Evolutionary conservation across 768 basidiomycete genomes (phyloP).

Genomic region (Tephrocybe sp.): DNA sequence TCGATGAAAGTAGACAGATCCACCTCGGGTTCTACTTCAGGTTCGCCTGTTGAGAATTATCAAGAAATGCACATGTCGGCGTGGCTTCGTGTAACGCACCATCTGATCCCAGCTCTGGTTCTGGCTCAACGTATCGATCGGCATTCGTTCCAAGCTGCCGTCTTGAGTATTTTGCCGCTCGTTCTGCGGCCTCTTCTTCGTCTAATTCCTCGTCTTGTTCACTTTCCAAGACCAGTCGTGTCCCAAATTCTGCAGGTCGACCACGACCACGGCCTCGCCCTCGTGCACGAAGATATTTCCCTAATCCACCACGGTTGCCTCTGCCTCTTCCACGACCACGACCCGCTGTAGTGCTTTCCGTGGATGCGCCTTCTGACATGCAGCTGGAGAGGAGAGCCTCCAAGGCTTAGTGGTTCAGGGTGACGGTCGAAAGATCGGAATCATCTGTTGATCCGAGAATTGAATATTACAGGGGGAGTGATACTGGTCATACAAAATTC

Average conservation of each 20-base stretch:
- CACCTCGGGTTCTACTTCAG: constrained; percentile 65
- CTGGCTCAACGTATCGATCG: constrained; percentile 72
- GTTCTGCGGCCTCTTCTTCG: constrained; percentile 49
- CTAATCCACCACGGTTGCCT: constrained; percentile 18
- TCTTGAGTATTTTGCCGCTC: constrained; percentile 48
- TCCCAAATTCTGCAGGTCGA: constrained; percentile 37
- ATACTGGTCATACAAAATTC: too few species aligned
- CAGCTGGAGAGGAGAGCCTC: too few species aligned
- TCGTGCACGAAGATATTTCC: constrained; percentile 17
- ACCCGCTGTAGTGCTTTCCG: not conserved
- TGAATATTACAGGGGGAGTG: too few species aligned
- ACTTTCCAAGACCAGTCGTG: constrained; percentile 23
- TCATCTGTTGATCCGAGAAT: not conserved
- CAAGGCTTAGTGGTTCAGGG: too few species aligned
- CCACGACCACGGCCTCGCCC: constrained; percentile 41
- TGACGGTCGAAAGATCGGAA: too few species aligned
- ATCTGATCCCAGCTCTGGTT: constrained; percentile 67
- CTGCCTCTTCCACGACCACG: constrained; percentile 15
- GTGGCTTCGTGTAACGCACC: constrained; percentile 40
- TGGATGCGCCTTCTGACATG: constrained; percentile 3
- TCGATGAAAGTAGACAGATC: constrained; percentile 68
- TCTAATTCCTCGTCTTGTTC: constrained; percentile 49
- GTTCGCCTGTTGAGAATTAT: constrained; percentile 48
- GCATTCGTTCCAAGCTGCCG: constrained; percentile 66
- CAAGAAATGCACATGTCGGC: not conserved